Evolutionary conservation across 176 grass and related monocot species (phyloP).

Genomic region (Rhynchospora pubera): DNA sequence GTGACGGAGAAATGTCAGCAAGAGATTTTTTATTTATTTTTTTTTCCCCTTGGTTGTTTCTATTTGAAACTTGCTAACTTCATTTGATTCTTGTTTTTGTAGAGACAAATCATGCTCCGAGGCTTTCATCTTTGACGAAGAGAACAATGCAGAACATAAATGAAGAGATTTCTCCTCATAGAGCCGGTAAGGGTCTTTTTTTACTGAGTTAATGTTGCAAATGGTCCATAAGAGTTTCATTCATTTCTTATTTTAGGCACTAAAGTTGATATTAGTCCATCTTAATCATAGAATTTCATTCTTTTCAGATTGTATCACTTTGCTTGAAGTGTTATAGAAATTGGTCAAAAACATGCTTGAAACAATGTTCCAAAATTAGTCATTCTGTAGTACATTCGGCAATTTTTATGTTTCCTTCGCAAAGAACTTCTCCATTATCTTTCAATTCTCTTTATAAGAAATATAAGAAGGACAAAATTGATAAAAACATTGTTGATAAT

Average conservation of each 20-base stretch:
- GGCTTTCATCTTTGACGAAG: conserved; percentile 1
- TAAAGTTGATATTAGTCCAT: no score
- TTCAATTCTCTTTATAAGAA: neutral
- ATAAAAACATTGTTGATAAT: neutral
- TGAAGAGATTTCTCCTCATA: conserved; percentile 39
- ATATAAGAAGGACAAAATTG: neutral
- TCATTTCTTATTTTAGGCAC: neutral
- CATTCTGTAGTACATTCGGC: neutral
- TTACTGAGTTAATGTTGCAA: neutral
- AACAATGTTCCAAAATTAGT: neutral
- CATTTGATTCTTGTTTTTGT: conserved; percentile 3
- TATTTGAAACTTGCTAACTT: neutral
- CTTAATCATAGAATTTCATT: no score
- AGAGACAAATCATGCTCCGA: conserved; percentile 38
- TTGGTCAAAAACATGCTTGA: conserved; percentile 47
- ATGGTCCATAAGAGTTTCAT: neutral
- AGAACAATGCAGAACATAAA: conserved; percentile 14
- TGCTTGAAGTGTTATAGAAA: conserved; percentile 24
- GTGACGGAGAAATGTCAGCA: neutral
- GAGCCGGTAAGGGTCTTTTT: conserved; percentile 31
- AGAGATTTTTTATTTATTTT: neutral
- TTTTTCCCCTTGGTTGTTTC: neutral
- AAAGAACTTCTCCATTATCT: neutral
- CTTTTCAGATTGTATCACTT: conserved; percentile 5
- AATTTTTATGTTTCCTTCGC: neutral